Conservation (phyloP, 495 filamentous ascomycete genomes). For the Hypoxylon subgilvum region DNA sequence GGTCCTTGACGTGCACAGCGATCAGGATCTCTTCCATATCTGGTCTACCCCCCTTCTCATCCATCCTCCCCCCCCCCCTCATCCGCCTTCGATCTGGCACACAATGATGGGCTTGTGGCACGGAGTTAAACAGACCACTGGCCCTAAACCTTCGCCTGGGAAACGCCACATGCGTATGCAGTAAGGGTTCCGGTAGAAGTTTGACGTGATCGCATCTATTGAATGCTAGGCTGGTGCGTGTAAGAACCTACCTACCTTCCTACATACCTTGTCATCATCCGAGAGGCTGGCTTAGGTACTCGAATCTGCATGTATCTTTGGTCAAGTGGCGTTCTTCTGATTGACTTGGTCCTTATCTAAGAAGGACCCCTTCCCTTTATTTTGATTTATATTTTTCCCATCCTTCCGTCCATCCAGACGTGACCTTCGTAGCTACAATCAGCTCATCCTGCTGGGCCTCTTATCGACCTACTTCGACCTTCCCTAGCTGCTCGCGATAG, state of each 20-base stretch:
- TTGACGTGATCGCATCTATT: constrained; percentile 19
- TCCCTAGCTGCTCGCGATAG: constrained; percentile 16
- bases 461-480: constrained; percentile 2
- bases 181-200: constrained; percentile 22
- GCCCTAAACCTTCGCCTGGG: constrained; percentile 4
- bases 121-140: constrained; percentile 14
- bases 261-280: no score
- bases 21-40: constrained; percentile 3
- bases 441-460: neutral
- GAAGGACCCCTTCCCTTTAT: constrained; percentile 1
- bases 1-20: constrained; percentile 6
- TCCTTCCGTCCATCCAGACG: constrained; percentile 1
- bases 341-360: constrained; percentile 22
- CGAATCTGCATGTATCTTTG: constrained; percentile 9
- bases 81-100: constrained; percentile 4
- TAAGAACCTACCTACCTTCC: constrained; percentile 16
- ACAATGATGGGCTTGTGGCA: constrained; percentile 23
- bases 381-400: neutral
- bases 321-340: constrained; percentile 17
- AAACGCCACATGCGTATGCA: constrained; percentile 29
- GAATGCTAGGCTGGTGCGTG: constrained; percentile 7
- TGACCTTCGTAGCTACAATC: neutral
- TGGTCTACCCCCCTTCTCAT: neutral
- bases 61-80: no score
- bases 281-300: constrained; percentile 12